These are phyloP conservation scores for Claviceps purpurea DNA, from an alignment of 2,329 filamentous ascomycete species.

Conservation along the genomic window DNA sequence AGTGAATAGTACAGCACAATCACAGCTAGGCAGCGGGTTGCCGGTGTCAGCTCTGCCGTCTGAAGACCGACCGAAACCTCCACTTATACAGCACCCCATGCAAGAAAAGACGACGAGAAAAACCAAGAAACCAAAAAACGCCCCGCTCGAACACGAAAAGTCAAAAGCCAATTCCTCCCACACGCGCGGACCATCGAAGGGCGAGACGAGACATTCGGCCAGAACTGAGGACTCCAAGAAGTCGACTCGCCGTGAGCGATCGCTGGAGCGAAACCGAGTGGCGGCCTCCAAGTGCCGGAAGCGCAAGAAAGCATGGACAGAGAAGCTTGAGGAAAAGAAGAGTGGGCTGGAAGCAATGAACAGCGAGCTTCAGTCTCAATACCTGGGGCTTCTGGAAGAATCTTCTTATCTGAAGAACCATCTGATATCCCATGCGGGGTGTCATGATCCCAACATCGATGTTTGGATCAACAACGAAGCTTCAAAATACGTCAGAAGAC, in stretches of 20 bases:
- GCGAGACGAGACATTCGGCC: neutral
- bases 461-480: constrained; percentile 41
- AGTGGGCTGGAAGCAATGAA: constrained; percentile 30
- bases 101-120: neutral
- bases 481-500: constrained; percentile 27
- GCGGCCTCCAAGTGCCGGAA: constrained; percentile 63
- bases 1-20: neutral
- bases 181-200: neutral
- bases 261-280: constrained; percentile 56
- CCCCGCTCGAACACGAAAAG: neutral
- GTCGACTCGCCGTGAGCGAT: constrained; percentile 32
- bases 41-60: neutral
- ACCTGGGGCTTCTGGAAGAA: constrained; percentile 28
- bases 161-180: neutral
- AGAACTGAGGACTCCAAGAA: neutral
- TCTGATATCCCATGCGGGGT: constrained; percentile 38
- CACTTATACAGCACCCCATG: neutral
- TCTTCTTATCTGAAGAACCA: constrained; percentile 33
- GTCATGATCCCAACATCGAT: constrained; percentile 39
- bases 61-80: neutral
- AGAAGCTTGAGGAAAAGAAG: constrained; percentile 34
- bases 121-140: neutral
- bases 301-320: constrained; percentile 46
- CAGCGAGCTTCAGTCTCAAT: constrained; percentile 28
- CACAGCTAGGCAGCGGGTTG: neutral